Base-by-base conservation (phyloP, 2,329 filamentous ascomycete genomes). In the Leptographium radiaticola region DNA sequence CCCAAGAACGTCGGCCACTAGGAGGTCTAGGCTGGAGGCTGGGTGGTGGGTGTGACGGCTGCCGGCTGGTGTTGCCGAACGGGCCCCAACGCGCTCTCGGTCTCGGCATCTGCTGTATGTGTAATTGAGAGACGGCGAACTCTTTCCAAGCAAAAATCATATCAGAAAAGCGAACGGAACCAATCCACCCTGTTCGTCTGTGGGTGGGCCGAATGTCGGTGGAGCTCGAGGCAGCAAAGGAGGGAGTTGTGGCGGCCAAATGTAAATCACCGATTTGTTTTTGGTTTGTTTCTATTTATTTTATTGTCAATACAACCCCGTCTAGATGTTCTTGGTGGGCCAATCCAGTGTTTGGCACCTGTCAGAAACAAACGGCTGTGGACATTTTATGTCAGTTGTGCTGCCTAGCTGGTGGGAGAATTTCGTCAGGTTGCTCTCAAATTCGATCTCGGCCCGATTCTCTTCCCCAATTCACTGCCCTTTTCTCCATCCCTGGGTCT, bases 1-100 rank as follows among this genome's bases (percentile, higher is more conserved):
- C 89, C 89, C 53, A 75, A 76, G 67, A 71, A 70, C 58, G 67
- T 66, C 64, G 72, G 64, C 52, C 64, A 59, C 57, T 59, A 57
- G 43, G 42, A 2, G 42, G 3, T 16, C 8, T 11, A 20, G 20
- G 30, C 6, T 11, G 31, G 12, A 10, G 11, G 15, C 20, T 16
- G 46, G 25, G 25, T 47, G 33, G 36, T 34, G 16, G 18, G 11
- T 25, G 43, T 30, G 25, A 20, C n/a, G 36, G 7, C 40, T 44
- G 34, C 15, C 42, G 18, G 33, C 5, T 18, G 39, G 10, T 36
- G 50, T 13, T 6, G 40, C 20, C 9, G 51, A 15, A 47, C 31
- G 40, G 30, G 20, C 44, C 45, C 30, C 36, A 45, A 49, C 45
- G 30, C 38, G 25, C 51, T 48, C 43, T 52, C 51, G 45, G 52